A percentile compares a stretch with the other conserved stretches of the same genome.
Conservation (phyloP, 257 asterid species). For the Oldenlandia corymbosa region DNA sequence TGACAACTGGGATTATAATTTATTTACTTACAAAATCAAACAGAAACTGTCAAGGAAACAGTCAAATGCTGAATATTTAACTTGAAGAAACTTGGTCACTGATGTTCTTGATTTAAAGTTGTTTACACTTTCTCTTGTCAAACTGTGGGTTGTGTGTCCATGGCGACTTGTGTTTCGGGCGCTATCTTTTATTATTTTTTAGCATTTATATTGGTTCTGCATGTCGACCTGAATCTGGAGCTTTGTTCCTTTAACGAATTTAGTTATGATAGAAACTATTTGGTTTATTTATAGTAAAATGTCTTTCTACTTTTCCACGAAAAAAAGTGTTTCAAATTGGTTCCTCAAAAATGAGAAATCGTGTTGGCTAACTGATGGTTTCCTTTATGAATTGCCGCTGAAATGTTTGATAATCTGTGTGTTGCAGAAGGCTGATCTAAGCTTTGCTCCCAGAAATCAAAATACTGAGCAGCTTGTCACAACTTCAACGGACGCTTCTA, state of each 20-base stretch:
- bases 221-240: neutral
- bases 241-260: too few species aligned
- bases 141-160: neutral
- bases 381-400: neutral
- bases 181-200: neutral
- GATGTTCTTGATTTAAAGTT: neutral
- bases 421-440: conserved; percentile 32
- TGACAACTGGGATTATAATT: neutral
- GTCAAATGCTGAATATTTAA: neutral
- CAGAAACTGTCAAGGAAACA: neutral
- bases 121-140: neutral
- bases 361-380: neutral
- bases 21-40: neutral
- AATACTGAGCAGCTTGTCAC: conserved; percentile 39
- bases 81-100: neutral
- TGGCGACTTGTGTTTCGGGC: neutral
- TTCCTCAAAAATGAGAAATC: neutral
- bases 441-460: conserved; percentile 23
- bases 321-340: too few species aligned
- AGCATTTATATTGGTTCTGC: neutral
- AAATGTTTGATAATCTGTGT: conserved; percentile 9
- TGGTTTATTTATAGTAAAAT: neutral
- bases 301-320: too few species aligned
- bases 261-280: neutral
- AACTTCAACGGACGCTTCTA: conserved; percentile 18